Evolutionary conservation across 495 filamentous ascomycete genomes (phyloP), one percentile per base, ranked within the genome.

Genomic region (Aspergillus bridgeri): DNA sequence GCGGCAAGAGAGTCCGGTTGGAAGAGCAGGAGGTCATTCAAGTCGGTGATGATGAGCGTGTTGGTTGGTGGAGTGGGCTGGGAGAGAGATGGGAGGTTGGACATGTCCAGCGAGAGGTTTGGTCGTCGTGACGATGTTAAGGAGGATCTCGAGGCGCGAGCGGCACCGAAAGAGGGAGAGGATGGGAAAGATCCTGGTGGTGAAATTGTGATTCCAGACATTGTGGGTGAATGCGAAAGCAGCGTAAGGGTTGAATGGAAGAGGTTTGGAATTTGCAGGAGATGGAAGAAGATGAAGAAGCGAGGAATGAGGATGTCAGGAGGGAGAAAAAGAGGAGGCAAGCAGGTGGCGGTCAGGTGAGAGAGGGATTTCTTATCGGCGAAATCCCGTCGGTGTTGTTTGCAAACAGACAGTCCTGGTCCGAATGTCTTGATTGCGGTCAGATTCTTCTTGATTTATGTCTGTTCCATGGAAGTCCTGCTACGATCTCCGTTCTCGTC

Each of bases 21-120:
- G 82, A 98, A 98, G 70, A 95, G 86, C 52, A 83, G 76, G 17
- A 83, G 78, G 66, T 91, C 84, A 63, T 86, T 76, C 33, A 98
- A 86, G 72, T 96, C 77, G 63, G 91, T 94, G 72, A 98, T 91
- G 56, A 98, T 81, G 51, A 98, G 89, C 0, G 92, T 97, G 75
- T 98, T 98, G 57, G 90, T 89, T 33, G 93, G 91, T 21, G 88
- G 85, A 3, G 89, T 83, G 6, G 94, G 93, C 65, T 86, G 82
- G n/a, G 77, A 75, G 23, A 96, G 79, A 3, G 90, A 81, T 33
- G 93, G 93, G 19, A 97, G 69, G 67, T 79, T 86, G 58, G 86
- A 86, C 33, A 98, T 80, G 70, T 97, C 93, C 56, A 98, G 79
- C 5, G 86, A 87, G 53, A 94, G 82, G n/a, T 80, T 79, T 43